Evolutionary conservation across 2,329 filamentous ascomycete species (phyloP), one percentile per base, ranked within the genome.

Genomic region (Aspergillus sp.): DNA sequence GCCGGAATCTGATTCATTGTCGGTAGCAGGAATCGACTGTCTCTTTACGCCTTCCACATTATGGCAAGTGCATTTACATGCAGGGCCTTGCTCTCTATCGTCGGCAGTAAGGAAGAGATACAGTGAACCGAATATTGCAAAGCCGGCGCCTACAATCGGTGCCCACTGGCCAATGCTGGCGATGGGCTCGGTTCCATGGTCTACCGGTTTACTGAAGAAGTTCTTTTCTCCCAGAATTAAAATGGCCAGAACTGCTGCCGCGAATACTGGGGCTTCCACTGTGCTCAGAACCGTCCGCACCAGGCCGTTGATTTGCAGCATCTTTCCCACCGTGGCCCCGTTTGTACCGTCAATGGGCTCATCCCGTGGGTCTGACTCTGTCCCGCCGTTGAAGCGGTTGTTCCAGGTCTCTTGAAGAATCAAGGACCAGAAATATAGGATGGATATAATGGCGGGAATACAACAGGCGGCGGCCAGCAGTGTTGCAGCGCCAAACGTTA

Each of bases 161-260:
- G 52, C 52, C 52, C 52, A 54, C 27, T 54, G 52, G 9, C 52
- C 52, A 3, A 54, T 48, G 19, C 52, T 54, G 5, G 52, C 43
- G n/a, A 54, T 54, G 2, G 43, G 52, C 17, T 54, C 52, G 1
- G 52, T 54, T 11, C 52, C 52, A 21, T 21, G 33, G 9, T 48
- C 44, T 6, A 54, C 52, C 2, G 43, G 52, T 2, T 7, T 7
- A 7, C 52, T 54, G 27, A 45, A 54, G 35, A 54, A 54, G 19
- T 54, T 54, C 43, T 15, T 37, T 17, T 54, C 52, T 6, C 52
- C 52, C 15, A 54, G 15, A 23, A 48, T n/a, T 1, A 54, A 35
- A 47, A 54, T 54, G 4, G 52, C 52, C 12, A 54, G 43, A 9
- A 54, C 52, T 1, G 52, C 52, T 1, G 52, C 52, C 4, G 52